phyloP scores from a whole-genome alignment of 352 stramenopile species.

The Pythium grandisporangium region DNA sequence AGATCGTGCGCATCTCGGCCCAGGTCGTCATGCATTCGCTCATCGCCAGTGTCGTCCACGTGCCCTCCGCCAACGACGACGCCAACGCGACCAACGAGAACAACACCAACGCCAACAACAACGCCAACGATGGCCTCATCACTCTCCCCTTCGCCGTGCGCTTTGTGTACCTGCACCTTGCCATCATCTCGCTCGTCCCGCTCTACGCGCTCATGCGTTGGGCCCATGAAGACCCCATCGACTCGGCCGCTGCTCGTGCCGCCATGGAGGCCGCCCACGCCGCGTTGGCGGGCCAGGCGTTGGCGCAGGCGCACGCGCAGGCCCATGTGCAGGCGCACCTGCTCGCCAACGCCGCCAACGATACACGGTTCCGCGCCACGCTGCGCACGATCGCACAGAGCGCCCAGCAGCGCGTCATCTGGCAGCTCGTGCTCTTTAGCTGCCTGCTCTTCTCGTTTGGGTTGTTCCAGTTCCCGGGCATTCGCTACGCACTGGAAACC shows the following conservation, averaged over 20 bases:
- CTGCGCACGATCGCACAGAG: slow-evolving; percentile 12
- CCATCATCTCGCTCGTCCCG: slow-evolving; percentile 14
- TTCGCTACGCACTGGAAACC: slow-evolving; percentile 11
- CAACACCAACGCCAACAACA: too few species aligned
- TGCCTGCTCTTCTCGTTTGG: slow-evolving; percentile 30
- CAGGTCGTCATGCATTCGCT: slow-evolving; percentile 16
- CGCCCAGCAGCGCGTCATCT: slow-evolving; percentile 31
- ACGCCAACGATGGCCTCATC: slow-evolving; percentile 6
- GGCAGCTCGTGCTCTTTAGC: slow-evolving; percentile 34
- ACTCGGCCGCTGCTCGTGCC: background rate
- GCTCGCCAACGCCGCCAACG: too few species aligned
- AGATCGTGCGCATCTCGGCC: slow-evolving; percentile 16
- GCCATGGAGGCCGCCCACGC: background rate
- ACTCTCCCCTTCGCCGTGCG: slow-evolving; percentile 7
- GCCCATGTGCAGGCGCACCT: too few species aligned
- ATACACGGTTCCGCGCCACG: slow-evolving; percentile 7
- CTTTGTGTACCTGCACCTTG: slow-evolving; percentile 20
- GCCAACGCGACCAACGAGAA: too few species aligned
- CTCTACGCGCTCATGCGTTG: slow-evolving; percentile 20
- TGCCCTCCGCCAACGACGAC: too few species aligned
- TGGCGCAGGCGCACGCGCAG: background rate
- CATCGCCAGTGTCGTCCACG: slow-evolving; percentile 6
- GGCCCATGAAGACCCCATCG: slow-evolving; percentile 13
- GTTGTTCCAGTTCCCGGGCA: slow-evolving; percentile 17
- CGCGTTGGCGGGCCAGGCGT: background rate